Evolutionary conservation across 805 yeast species (phyloP).

Genomic region (Wickerhamiella azyma): DNA sequence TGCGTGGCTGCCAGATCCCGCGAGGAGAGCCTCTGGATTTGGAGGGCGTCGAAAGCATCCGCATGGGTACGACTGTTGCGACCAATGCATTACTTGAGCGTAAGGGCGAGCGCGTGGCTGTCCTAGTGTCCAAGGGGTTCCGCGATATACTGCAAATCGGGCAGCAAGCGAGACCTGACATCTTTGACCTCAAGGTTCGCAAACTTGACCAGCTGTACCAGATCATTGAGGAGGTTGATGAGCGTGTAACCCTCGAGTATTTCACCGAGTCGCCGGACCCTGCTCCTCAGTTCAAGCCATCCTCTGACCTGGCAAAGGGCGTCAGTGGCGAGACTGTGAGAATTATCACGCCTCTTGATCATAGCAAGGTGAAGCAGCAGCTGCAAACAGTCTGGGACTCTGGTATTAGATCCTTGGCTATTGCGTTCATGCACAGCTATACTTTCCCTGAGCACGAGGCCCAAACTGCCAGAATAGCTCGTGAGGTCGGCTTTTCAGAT

Average conservation of each 20-base stretch:
- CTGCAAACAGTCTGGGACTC: constrained; percentile 35
- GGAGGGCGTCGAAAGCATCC: constrained; percentile 42
- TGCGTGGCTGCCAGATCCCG: constrained; percentile 41
- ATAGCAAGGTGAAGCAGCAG: constrained; percentile 29
- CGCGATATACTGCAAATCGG: constrained; percentile 74
- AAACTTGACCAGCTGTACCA: constrained; percentile 63
- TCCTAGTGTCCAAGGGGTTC: constrained; percentile 80
- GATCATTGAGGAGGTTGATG: constrained; percentile 72
- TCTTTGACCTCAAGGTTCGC: constrained; percentile 66
- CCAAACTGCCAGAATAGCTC: constrained; percentile 45
- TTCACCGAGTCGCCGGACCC: constrained; percentile 58
- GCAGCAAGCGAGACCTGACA: constrained; percentile 80
- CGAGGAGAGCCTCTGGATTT: constrained; percentile 44
- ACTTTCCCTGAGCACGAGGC: constrained; percentile 60
- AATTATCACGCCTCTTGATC: constrained; percentile 40
- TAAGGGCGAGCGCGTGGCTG: constrained; percentile 79
- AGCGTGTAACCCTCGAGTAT: constrained; percentile 74
- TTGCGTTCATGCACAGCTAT: constrained; percentile 60
- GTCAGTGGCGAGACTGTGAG: constrained; percentile 55
- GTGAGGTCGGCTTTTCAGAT: constrained; percentile 50
- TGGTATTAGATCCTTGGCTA: constrained; percentile 58
- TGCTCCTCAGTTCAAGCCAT: constrained; percentile 2
- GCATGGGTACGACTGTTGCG: constrained; percentile 94
- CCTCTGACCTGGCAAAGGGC: constrained; percentile 36
- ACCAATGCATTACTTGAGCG: constrained; percentile 89